These are phyloP conservation scores for Tetrastigma voinierianum DNA, from an alignment of 164 flowering plant genomes.

Conservation along the genomic window DNA sequence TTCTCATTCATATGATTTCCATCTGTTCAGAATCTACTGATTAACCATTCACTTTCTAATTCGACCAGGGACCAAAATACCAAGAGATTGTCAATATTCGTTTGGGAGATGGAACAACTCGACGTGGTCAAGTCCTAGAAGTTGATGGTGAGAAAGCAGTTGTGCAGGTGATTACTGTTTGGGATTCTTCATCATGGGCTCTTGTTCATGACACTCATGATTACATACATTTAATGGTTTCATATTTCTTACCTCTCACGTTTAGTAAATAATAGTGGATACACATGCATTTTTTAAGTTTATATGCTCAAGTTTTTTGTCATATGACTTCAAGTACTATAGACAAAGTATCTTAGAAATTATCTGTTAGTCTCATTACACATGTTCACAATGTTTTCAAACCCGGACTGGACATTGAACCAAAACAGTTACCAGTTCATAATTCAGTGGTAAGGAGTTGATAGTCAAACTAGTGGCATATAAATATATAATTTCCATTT, in stretches of 20 bases:
- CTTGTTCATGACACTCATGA: not conserved
- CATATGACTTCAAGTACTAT: too few species aligned
- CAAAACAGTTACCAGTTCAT: too few species aligned
- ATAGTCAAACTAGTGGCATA: too few species aligned
- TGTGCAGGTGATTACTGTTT: slow-evolving; percentile 64
- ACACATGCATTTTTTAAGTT: not conserved
- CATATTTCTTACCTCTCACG: not conserved
- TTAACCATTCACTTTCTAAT: slow-evolving; percentile 1
- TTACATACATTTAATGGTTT: not conserved
- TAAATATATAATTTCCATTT: too few species aligned
- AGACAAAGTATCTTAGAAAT: too few species aligned
- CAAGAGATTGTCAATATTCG: slow-evolving; percentile 98
- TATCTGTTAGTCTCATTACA: not conserved
- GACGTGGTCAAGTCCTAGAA: slow-evolving; percentile 97
- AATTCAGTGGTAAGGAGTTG: too few species aligned
- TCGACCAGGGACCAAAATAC: slow-evolving; percentile 84
- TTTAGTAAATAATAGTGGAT: not conserved
- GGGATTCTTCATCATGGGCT: not conserved
- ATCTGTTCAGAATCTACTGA: not conserved
- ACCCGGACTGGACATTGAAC: too few species aligned
- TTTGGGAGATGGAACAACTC: slow-evolving; percentile 85
- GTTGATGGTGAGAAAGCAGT: slow-evolving; percentile 99
- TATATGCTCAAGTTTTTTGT: too few species aligned
- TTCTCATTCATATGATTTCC: not conserved
- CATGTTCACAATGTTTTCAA: too few species aligned